Base-by-base conservation (phyloP, 495 filamentous ascomycete species). In the Lasiosphaeris hirsuta region DNA sequence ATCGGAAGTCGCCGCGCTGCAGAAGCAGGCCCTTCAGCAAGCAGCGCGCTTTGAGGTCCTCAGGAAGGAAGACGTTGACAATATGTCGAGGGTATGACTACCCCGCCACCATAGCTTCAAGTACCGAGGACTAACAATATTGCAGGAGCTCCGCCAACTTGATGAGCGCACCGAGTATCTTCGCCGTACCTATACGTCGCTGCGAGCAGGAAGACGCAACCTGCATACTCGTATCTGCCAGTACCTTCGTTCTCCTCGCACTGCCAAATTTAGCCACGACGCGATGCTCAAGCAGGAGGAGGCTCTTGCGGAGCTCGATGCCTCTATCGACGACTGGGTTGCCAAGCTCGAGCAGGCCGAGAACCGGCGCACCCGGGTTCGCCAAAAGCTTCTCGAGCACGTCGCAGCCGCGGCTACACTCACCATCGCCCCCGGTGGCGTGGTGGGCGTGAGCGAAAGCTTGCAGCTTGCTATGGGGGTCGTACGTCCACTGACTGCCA, bases 331-430 rank as follows among this genome's bases (percentile, higher is more conserved):
- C 60, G 85, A 88, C 61, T 90, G 88, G 85, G 79, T 88, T 30
- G 71, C 57, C 58, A 90, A 89, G 66, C 80, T 89, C 4, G 87
- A 90, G 60, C 81, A 84, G 54, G 86, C 85, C n/a, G 87, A 90
- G 72, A 87, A 90, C 63, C 75, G 87, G 60, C 80, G 87, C 19
- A 81, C 80, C 11, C 75, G 83, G 33, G 79, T 90, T 19, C 81
- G 85, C n/a, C 85, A 90, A 65, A 90, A 89, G 75, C 76, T 90
- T 3, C 78, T 90, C 3, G 87, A 90, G 67, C 87, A 90, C 65
- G 78, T 88, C 37, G 84, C 86, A 40, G 86, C 85, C 19, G 84
- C 84, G 9, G 66, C 70, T 51, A 78, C 72, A 7, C 72, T 80
- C n/a, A 46, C 55, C 7, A 17, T 62, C 7, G 65, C 72, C 7